phyloP scores from a whole-genome alignment of 176 grass and related monocot genomes.

The Poa pratensis region DNA sequence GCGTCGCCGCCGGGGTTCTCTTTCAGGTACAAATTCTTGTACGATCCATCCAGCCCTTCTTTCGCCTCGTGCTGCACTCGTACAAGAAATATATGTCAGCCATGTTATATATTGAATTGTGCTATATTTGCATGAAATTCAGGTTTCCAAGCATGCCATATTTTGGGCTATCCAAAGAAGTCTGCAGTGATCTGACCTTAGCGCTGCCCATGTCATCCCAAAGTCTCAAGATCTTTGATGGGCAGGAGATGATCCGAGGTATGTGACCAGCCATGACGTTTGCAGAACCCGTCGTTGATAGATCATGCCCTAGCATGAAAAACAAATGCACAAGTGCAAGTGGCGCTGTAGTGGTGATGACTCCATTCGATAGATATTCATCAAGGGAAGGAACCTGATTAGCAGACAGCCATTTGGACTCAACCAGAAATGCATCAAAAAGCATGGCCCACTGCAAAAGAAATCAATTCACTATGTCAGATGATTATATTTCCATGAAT shows the following conservation, averaged over 20 bases:
- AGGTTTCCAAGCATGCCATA: neutral
- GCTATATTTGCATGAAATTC: conserved; percentile 19
- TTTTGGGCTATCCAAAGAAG: neutral
- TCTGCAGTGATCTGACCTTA: conserved; percentile 38
- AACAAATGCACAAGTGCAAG: conserved; percentile 22
- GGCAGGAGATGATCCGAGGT: conserved; percentile 40
- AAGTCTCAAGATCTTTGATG: conserved; percentile 64
- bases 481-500: neutral
- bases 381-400: conserved; percentile 37
- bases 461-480: neutral
- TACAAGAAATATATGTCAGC: neutral
- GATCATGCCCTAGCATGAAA: conserved; percentile 51
- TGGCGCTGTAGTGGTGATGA: conserved; percentile 43
- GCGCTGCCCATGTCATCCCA: conserved; percentile 81
- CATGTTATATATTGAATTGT: neutral
- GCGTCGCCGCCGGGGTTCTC: conserved; percentile 53
- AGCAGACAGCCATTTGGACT: conserved; percentile 62
- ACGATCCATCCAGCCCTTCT: conserved; percentile 69
- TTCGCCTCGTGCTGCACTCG: conserved; percentile 66
- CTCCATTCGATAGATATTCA: conserved; percentile 60
- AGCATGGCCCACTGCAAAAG: conserved; percentile 58
- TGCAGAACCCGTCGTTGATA: neutral
- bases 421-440: conserved; percentile 69
- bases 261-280: neutral
- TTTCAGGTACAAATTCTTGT: conserved; percentile 54